phyloP scores from a whole-genome alignment of 192 early-diverging fungal species.

The Umbelopsis ramanniana region DNA sequence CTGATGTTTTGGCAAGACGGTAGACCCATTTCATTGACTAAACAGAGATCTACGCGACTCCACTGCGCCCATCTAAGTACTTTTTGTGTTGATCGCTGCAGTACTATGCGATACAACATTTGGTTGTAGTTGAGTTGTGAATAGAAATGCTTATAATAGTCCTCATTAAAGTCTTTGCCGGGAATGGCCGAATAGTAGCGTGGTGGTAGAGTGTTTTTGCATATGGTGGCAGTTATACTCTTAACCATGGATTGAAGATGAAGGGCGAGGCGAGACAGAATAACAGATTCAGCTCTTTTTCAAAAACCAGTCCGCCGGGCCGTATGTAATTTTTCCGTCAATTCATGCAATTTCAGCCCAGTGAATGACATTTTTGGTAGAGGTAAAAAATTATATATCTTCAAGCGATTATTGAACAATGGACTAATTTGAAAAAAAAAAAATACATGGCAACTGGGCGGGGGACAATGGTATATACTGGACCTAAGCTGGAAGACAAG shows the following conservation, averaged over 20 bases:
- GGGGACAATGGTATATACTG: too few species aligned
- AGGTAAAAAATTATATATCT: too few species aligned
- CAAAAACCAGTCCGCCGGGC: too few species aligned
- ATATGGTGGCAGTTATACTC: background rate
- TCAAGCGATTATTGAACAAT: too few species aligned
- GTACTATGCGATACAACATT: background rate
- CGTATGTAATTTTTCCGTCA: too few species aligned
- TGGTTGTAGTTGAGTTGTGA: constrained; percentile 10
- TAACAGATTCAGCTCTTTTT: too few species aligned
- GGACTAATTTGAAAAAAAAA: too few species aligned
- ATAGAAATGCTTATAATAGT: constrained; percentile 2
- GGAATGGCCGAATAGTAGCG: background rate
- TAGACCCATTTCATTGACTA: constrained; percentile 43
- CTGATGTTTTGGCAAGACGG: constrained; percentile 31
- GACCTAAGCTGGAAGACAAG: too few species aligned
- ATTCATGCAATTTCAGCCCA: too few species aligned
- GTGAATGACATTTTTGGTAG: too few species aligned
- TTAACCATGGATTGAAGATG: constrained; percentile 7
- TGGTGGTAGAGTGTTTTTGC: background rate
- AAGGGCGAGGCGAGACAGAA: too few species aligned
- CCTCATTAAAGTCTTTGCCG: background rate
- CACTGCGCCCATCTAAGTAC: constrained; percentile 14
- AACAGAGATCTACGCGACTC: constrained; percentile 36
- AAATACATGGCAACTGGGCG: too few species aligned
- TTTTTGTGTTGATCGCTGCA: constrained; percentile 3